Evolutionary conservation across 148 eudicot genomes (phyloP), one percentile per base, ranked within the genome.

Genomic region (Heliosperma pusillum): DNA sequence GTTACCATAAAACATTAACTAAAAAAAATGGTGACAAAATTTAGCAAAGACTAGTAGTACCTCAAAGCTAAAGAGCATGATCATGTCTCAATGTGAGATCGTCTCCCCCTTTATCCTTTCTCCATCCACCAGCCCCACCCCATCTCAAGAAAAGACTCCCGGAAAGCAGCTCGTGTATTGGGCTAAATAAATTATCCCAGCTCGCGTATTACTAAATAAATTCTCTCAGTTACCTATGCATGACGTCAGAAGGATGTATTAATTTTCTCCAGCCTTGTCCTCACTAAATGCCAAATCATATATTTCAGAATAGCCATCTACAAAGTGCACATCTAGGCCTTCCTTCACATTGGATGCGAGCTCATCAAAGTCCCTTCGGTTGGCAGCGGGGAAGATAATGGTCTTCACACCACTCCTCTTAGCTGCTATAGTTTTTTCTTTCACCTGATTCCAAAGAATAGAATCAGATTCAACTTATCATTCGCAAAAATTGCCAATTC

Each of bases 311-410:
- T 92, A 95, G 29, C 90, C 89, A 36, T 92, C 97, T 7, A 90
- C 99, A 79, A 95, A 95, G 79, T 95, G 99, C 40, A 91, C 99
- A 44, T 95, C 99, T n/a, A 95, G 87, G 76, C 97, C 99, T 73
- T 92, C 97, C 83, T 92, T 95, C 66, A 95, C 97, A 80, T 95
- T 92, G 27, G 83, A 61, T 17, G 96, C 83, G 55, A 95, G 90
- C 86, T 95, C 99, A 33, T 95, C 99, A 27, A 84, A 95, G 79
- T 95, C 99, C 77, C 99, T 89, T 76, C 87, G 79, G 76, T 95
- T 95, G 20, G 99, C 99, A 50, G 90, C 81, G 70, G 99, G 99
- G 58, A 95, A 95, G 78, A 95, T 82, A 53, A 95, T 82, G 50
- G 96, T 95, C 82, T 95, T 95, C 83, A 92, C 91, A 53, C 83